Percentiles rank a stretch among this genome's conserved stretches.
These are phyloP conservation scores for Gyrodon lividus DNA, from an alignment of 768 basidiomycete species.

Conservation along the genomic window DNA sequence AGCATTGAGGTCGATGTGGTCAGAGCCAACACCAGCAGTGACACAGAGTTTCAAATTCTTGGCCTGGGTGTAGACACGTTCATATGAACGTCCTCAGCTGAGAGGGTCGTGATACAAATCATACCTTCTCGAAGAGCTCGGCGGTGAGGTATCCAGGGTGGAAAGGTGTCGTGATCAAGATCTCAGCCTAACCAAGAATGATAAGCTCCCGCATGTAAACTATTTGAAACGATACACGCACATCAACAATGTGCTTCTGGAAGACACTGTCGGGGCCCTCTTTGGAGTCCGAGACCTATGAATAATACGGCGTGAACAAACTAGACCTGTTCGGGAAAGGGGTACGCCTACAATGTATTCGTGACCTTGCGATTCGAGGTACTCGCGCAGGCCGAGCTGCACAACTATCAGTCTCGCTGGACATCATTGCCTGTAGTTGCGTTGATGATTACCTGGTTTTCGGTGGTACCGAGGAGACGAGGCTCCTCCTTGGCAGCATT, in stretches of 20 bases:
- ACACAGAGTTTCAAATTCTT: conserved; percentile 88
- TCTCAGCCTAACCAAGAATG: conserved; percentile 54
- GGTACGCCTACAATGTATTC: conserved; percentile 58
- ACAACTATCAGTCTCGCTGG: background rate
- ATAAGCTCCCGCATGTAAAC: conserved; percentile 12
- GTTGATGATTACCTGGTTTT: conserved; percentile 59
- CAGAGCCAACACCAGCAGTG: conserved; percentile 89
- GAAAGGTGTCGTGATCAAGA: conserved; percentile 83
- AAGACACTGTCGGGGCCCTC: conserved; percentile 81
- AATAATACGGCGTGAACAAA: conserved; percentile 7
- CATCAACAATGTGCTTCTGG: conserved; percentile 79
- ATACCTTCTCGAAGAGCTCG: conserved; percentile 67
- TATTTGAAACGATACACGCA: conserved; percentile 34
- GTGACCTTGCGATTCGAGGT: conserved; percentile 71
- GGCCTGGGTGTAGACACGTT: conserved; percentile 45
- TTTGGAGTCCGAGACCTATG: conserved; percentile 74
- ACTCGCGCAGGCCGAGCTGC: conserved; percentile 71
- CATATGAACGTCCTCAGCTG: conserved; percentile 2
- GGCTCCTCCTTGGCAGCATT: conserved; percentile 66
- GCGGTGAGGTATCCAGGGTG: conserved; percentile 82
- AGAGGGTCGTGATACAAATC: conserved; percentile 1
- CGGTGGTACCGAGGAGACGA: conserved; percentile 75
- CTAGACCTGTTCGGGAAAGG: background rate
- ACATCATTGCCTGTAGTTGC: background rate
- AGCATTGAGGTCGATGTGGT: conserved; percentile 88